Evolutionary conservation across 1,284 basidiomycete genomes (phyloP), one percentile per base, ranked within the genome.

Genomic region (Rhodotorula sp.): DNA sequence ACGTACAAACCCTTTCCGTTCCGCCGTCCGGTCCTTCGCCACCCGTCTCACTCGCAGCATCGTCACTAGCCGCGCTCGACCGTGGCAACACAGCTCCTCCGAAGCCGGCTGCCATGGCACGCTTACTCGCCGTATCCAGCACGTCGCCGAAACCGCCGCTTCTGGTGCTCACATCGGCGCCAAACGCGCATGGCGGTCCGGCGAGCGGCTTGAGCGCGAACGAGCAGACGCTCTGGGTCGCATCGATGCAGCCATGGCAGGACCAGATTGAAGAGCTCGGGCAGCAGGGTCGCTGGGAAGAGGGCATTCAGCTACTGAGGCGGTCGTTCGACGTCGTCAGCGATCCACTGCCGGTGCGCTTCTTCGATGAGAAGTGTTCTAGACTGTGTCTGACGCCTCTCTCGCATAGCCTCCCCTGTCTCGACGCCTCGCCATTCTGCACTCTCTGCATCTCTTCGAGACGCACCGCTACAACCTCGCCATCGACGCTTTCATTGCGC

Each of bases 401-500:
- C n/a, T 7, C 16, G 19, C 44, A n/a, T 60, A 61, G 54, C 46
- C 77, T 9, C 73, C 74, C n/a, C 75, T 79, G 2, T 69, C 78
- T 4, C 58, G 63, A 0, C 62, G 52, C 50, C 77, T 61, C 73
- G 78, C 65, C 69, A 80, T 44, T 63, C 85, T 92, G 46, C 87
- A 89, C 72, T 93, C 92, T 0, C 88, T 97, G 0, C 84, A 89
- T 0, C 86, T 90, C 66, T 94, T 96, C 7, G 23, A 48, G 2
- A 82, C 85, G 12, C 85, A 85, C 21, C 85, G 88, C 66, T 93
- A 86, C 77, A 88, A 91, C 72, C 83, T 85, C 21, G 95, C 96
- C 0, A 89, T 98, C 67, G 90, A 96, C 78, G 87, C 88, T 1
- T 96, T 99, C 80, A 87, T 95, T 62, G 87, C 90, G 55, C 87